Percentiles rank a stretch among this genome's conserved stretches.
phyloP scores from a whole-genome alignment of 1,284 basidiomycete genomes.

The Amylostereum areolatum region DNA sequence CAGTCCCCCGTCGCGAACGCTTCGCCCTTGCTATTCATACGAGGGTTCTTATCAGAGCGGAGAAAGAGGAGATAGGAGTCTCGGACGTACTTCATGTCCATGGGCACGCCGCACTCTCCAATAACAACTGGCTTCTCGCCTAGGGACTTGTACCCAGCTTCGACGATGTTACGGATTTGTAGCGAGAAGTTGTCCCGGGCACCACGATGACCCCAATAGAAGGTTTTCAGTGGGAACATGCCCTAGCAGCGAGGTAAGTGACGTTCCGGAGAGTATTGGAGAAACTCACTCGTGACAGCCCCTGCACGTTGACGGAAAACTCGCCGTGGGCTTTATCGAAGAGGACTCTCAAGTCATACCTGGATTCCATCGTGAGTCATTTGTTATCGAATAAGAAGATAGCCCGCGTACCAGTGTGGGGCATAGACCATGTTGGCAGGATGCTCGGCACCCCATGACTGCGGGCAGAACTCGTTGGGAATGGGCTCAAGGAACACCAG shows the following conservation, averaged over 20 bases:
- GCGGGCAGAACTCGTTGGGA: conserved; percentile 88
- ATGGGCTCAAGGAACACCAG: conserved; percentile 78
- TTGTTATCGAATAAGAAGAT: not conserved
- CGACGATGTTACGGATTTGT: conserved; percentile 78
- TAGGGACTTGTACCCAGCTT: conserved; percentile 58
- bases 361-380: conserved; percentile 21
- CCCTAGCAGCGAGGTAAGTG: conserved; percentile 44
- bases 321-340: conserved; percentile 79
- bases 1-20: conserved; percentile 75
- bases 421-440: conserved; percentile 79
- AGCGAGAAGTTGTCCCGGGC: conserved; percentile 76
- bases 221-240: conserved; percentile 72
- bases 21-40: conserved; percentile 49
- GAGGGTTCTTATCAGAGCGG: not conserved
- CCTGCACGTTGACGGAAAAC: conserved; percentile 88
- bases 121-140: conserved; percentile 80
- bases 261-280: not conserved
- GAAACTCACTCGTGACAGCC: conserved; percentile 66
- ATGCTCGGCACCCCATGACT: conserved; percentile 63
- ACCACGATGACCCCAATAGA: conserved; percentile 84
- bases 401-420: conserved; percentile 74
- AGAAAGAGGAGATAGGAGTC: not conserved
- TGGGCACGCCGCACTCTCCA: conserved; percentile 89
- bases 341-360: conserved; percentile 86
- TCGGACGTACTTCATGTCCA: conserved; percentile 83